A percentile compares a stretch with the other conserved stretches of the same genome.
These are phyloP conservation scores for Termitomyces sp. DNA, from an alignment of 1,284 basidiomycete genomes.

Conservation along the genomic window DNA sequence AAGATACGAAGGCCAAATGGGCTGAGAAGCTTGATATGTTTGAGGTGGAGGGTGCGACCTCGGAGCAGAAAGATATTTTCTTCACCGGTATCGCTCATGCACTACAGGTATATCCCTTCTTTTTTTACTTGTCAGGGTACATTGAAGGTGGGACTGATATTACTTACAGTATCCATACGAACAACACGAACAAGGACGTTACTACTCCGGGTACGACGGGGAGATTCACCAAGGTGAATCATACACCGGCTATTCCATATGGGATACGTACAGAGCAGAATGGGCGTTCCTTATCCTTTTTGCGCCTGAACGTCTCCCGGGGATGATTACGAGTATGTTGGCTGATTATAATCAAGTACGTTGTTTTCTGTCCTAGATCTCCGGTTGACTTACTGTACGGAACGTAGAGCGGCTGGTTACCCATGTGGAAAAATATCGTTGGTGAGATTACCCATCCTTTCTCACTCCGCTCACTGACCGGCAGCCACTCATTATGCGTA, in stretches of 20 bases:
- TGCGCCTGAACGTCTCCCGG: slow-evolving; percentile 68
- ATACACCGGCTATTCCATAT: slow-evolving; percentile 82
- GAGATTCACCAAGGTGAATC: slow-evolving; percentile 57
- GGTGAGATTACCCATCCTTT: slow-evolving; percentile 35
- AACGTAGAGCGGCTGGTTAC: slow-evolving; percentile 71
- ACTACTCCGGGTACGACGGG: slow-evolving; percentile 77
- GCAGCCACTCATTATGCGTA: slow-evolving; percentile 18
- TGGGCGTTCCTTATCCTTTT: slow-evolving; percentile 79
- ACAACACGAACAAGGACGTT: slow-evolving; percentile 61
- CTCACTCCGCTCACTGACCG: not conserved
- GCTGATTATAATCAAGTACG: slow-evolving; percentile 67
- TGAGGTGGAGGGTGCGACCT: slow-evolving; percentile 49
- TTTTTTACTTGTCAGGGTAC: not conserved
- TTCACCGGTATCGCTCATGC: slow-evolving; percentile 69
- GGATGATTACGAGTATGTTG: slow-evolving; percentile 77
- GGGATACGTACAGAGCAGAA: slow-evolving; percentile 79
- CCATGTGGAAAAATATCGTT: slow-evolving; percentile 89
- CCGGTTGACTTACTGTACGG: not conserved
- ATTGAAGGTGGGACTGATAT: not conserved
- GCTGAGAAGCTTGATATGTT: slow-evolving; percentile 68
- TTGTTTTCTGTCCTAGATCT: not conserved
- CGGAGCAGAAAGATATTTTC: slow-evolving; percentile 52
- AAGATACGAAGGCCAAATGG: slow-evolving; percentile 58
- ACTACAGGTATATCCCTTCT: slow-evolving; percentile 43
- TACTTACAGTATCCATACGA: slow-evolving; percentile 70